Evolutionary conservation across 2,329 filamentous ascomycete species (phyloP), one percentile per base, ranked within the genome.

Genomic region (Thermomyces lanuginosus): DNA sequence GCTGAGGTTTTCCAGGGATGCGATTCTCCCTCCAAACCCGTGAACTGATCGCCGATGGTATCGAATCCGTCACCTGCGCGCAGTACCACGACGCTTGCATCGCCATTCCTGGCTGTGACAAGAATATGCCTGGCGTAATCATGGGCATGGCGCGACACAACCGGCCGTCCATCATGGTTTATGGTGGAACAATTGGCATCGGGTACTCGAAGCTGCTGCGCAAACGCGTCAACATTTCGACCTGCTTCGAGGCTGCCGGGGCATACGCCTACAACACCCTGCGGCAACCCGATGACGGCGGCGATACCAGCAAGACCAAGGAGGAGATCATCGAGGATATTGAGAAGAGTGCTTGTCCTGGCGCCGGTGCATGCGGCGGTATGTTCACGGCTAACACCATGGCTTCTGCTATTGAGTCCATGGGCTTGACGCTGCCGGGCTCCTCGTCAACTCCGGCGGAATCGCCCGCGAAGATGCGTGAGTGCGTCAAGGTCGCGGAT

Each of bases 341-440:
- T 25, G 78, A 84, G 56, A 62, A 61, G 36, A 67, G 89, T 43
- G 74, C 82, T 2, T 92, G 83, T 48, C 77, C 77, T 1, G 71
- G 72, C 6, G 69, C 72, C 2, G 82, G 82, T 16, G 83, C 80
- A 1, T 92, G 82, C 37, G 81, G 81, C 24, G 82, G 84, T 10
- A 92, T 92, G 83, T 92, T 83, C 58, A 92, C 83, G 1, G 83
- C 83, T 37, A 92, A 92, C 56, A 92, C 82, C 13, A 86, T 92
- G 80, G 79, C 81, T 3, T 86, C 79, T 0, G 80, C 79, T 8
- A 82, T 92, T 37, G 82, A 92, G 58, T 80, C 79, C 21, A 82
- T 92, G 66, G 83, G 83, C 15, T 62, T 92, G 16, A 73, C 73
- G 0, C 63, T 92, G 5, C 81, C 83, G 0, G 82, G 82, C 1